These are phyloP conservation scores for Drosera spatulata DNA, from an alignment of 179 eudicot species.

Conservation along the genomic window DNA sequence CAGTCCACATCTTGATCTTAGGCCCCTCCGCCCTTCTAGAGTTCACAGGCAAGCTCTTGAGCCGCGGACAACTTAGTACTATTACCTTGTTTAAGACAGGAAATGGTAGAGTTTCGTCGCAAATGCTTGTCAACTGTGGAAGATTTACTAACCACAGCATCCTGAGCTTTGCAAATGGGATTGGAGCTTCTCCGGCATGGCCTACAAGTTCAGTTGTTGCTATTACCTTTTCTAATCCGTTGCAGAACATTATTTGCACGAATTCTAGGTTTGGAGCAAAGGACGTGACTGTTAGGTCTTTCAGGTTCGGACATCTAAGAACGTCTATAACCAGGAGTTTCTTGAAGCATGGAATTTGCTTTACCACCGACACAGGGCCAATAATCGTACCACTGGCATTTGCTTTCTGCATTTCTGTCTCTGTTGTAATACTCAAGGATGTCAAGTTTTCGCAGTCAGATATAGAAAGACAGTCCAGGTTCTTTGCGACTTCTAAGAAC, in stretches of 20 bases:
- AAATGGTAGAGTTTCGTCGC: neutral
- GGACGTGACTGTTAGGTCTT: neutral
- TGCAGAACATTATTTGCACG: neutral
- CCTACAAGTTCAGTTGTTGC: neutral
- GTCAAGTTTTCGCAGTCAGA: neutral
- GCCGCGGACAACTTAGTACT: neutral
- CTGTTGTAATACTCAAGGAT: neutral
- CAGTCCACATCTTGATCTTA: neutral
- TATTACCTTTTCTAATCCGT: neutral
- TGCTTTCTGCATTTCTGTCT: too few species aligned
- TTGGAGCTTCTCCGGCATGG: neutral
- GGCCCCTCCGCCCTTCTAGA: neutral
- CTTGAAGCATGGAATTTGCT: neutral
- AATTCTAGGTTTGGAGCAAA: neutral
- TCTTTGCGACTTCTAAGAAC: neutral
- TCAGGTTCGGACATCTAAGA: neutral
- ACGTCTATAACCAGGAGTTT: neutral
- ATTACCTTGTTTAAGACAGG: neutral
- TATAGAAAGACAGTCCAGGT: neutral
- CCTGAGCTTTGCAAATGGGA: neutral
- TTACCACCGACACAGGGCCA: neutral
- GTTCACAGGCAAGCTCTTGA: neutral
- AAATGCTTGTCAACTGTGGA: neutral
- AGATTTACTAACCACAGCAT: neutral
- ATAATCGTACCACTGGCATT: too few species aligned